These are phyloP conservation scores for Teunomyces panamensis DNA, from an alignment of 805 yeast species.

Conservation along the genomic window DNA sequence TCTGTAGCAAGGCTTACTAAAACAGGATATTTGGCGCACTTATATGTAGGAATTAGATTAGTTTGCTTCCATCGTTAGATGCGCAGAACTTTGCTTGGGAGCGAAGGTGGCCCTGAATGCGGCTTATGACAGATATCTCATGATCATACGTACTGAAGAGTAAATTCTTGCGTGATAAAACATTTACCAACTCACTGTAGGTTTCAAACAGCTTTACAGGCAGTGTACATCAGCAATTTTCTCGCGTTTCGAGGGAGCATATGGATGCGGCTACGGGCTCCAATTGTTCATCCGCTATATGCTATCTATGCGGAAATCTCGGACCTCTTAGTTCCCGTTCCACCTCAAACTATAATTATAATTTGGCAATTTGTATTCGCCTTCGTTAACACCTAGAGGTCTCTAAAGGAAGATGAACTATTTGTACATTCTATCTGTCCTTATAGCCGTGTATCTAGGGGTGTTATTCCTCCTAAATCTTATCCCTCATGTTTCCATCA, in stretches of 20 bases:
- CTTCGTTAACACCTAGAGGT: neutral
- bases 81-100: neutral
- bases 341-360: neutral
- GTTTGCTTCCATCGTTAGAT: neutral
- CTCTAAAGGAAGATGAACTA: neutral
- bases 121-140: neutral
- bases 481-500: constrained; percentile 25
- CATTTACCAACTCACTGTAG: too few relatives aligned
- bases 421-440: neutral
- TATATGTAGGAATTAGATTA: neutral
- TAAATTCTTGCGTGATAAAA: too few relatives aligned
- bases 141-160: neutral
- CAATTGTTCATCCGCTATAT: neutral
- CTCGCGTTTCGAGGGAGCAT: too few relatives aligned
- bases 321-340: neutral
- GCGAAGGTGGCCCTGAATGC: neutral
- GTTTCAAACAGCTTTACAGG: too few relatives aligned
- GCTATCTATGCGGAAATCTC: neutral
- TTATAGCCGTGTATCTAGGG: constrained; percentile 15
- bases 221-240: too few relatives aligned
- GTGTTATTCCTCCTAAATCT: constrained; percentile 18
- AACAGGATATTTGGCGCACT: neutral
- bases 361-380: neutral
- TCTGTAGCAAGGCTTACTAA: neutral
- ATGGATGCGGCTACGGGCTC: too few relatives aligned